These are phyloP conservation scores for Volvox africanus DNA, from an alignment of 139 green algal species.

Conservation along the genomic window DNA sequence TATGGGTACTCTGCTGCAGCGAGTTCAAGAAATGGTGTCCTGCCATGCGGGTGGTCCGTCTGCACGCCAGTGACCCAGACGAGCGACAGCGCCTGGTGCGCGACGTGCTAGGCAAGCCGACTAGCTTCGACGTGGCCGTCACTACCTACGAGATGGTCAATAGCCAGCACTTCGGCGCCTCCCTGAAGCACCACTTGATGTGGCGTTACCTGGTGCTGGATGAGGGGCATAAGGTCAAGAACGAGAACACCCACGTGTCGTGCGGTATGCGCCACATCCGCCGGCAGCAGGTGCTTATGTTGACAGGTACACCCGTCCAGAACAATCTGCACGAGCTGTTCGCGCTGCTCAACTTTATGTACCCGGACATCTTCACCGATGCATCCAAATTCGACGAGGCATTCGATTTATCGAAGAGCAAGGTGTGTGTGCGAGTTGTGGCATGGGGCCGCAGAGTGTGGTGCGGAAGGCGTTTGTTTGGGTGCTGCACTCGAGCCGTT, in stretches of 20 bases:
- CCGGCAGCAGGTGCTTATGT: conserved; percentile 56
- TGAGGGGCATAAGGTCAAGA: conserved; percentile 74
- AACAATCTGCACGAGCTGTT: conserved; percentile 89
- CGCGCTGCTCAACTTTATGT: conserved; percentile 81
- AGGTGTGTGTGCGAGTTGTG: conserved; percentile 47
- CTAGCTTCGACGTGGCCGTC: conserved; percentile 78
- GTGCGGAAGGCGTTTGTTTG: too few species aligned
- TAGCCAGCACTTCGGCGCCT: conserved; percentile 60
- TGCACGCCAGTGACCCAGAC: conserved; percentile 63
- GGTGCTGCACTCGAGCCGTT: too few species aligned
- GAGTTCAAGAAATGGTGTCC: conserved; percentile 71
- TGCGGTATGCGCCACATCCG: conserved; percentile 65
- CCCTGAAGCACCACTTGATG: conserved; percentile 53
- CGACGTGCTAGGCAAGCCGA: conserved; percentile 67
- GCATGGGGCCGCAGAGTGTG: too few species aligned
- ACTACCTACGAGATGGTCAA: conserved; percentile 80
- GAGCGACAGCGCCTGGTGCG: conserved; percentile 67
- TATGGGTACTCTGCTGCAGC: background rate
- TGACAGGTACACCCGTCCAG: conserved; percentile 53
- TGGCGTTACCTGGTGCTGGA: conserved; percentile 74
- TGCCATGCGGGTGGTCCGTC: conserved; percentile 67
- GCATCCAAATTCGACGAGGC: conserved; percentile 80
- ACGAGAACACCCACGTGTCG: conserved; percentile 64
- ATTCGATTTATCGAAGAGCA: conserved; percentile 76
- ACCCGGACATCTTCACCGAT: conserved; percentile 84